Percentiles rank a stretch among this genome's conserved stretches.
These are phyloP conservation scores for Cladosporium sp. DNA, from an alignment of 2,329 filamentous ascomycete species.

Conservation along the genomic window DNA sequence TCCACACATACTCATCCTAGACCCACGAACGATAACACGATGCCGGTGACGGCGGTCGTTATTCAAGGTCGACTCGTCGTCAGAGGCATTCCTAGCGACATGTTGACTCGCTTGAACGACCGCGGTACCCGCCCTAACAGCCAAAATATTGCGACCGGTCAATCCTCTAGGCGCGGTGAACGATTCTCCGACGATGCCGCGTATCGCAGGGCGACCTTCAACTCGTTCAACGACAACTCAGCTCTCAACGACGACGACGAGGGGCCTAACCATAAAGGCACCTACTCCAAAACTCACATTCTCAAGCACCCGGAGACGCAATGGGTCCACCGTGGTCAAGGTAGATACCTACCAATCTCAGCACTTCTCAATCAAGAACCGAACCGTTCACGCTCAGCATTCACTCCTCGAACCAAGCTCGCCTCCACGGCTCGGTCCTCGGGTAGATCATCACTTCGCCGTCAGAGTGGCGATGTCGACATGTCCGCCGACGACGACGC, in stretches of 20 bases:
- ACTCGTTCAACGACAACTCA: slow-evolving; percentile 1
- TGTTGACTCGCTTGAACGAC: not conserved
- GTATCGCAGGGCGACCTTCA: not conserved
- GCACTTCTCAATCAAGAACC: not conserved
- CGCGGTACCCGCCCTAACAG: not conserved
- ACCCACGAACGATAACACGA: not conserved
- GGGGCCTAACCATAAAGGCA: slow-evolving; percentile 26
- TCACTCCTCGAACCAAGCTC: not conserved
- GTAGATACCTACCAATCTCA: slow-evolving; percentile 24
- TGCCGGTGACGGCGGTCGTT: slow-evolving; percentile 4
- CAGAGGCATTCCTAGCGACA: not conserved
- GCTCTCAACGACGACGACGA: slow-evolving; percentile 14
- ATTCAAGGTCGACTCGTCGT: not conserved
- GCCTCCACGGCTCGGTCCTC: not conserved
- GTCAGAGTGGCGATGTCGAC: slow-evolving; percentile 7
- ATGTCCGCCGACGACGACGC: not conserved
- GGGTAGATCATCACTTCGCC: slow-evolving; percentile 6
- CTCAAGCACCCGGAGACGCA: slow-evolving; percentile 26
- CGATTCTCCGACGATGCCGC: not conserved
- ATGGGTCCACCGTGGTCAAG: slow-evolving; percentile 31
- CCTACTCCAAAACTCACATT: slow-evolving; percentile 27
- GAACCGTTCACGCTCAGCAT: not conserved
- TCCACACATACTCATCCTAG: not conserved
- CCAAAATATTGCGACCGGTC: not conserved
- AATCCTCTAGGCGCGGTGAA: not conserved